phyloP scores from a whole-genome alignment of 768 basidiomycete species.

The Neoboletus magnificus region DNA sequence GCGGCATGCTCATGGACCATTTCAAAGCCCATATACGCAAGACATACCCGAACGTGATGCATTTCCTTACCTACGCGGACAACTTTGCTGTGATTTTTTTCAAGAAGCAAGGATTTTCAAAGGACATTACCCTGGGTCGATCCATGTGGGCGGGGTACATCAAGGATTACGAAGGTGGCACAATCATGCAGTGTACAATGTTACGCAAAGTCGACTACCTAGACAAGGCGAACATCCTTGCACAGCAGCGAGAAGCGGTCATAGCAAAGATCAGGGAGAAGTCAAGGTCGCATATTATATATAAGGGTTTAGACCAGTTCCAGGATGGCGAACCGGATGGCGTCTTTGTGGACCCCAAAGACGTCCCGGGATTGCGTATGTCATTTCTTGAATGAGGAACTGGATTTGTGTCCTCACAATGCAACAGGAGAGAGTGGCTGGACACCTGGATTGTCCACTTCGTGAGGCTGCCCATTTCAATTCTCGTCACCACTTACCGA shows the following conservation, averaged over 20 bases:
- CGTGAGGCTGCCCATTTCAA: slow-evolving; percentile 42
- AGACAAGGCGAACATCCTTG: slow-evolving; percentile 69
- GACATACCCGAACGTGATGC: slow-evolving; percentile 82
- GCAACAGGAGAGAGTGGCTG: slow-evolving; percentile 82
- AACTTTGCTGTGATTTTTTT: slow-evolving; percentile 99
- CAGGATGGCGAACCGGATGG: slow-evolving; percentile 52
- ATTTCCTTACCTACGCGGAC: slow-evolving; percentile 97
- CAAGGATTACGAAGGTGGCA: slow-evolving; percentile 99
- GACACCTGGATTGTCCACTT: slow-evolving; percentile 77
- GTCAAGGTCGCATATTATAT: slow-evolving; percentile 82
- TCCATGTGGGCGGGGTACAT: slow-evolving; percentile 98
- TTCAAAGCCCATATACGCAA: slow-evolving; percentile 90
- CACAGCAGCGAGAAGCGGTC: slow-evolving; percentile 84
- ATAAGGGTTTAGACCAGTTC: slow-evolving; percentile 77
- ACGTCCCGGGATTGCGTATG: slow-evolving; percentile 87
- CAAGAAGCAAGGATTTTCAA: slow-evolving; percentile 98
- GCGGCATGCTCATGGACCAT: slow-evolving; percentile 97
- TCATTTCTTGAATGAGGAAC: not conserved
- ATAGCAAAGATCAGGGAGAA: slow-evolving; percentile 83
- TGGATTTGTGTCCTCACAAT: slow-evolving; percentile 8
- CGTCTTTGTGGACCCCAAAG: slow-evolving; percentile 60
- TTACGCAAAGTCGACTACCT: slow-evolving; percentile 90
- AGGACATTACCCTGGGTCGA: slow-evolving; percentile 91
- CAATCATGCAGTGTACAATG: slow-evolving; percentile 98
- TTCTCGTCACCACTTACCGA: not conserved